Conservation (phyloP, 2,329 filamentous ascomycete genomes). For the Zymoseptoria passerinii region DNA sequence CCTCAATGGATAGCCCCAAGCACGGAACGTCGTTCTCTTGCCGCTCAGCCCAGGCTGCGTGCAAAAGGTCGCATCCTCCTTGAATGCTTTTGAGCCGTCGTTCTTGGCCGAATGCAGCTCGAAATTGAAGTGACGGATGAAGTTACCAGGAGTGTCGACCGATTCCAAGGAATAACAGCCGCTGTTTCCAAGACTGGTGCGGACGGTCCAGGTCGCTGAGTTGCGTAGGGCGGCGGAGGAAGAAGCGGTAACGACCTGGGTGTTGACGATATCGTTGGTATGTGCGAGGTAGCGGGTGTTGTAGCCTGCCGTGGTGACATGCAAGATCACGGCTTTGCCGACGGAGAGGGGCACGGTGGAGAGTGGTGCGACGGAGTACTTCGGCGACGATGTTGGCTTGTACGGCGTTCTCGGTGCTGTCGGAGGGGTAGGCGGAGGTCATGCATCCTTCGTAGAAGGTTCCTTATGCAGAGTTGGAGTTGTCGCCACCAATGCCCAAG, state of each 20-base stretch:
- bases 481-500: constrained; percentile 64
- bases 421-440: constrained; percentile 54
- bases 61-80: constrained; percentile 58
- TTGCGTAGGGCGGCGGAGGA: constrained; percentile 44
- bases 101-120: constrained; percentile 42
- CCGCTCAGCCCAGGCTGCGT: constrained; percentile 45
- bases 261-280: constrained; percentile 44
- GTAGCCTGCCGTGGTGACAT: constrained; percentile 48
- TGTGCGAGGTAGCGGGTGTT: constrained; percentile 50
- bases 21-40: constrained; percentile 44
- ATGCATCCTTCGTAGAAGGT: constrained; percentile 52
- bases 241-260: constrained; percentile 46
- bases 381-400: constrained; percentile 49
- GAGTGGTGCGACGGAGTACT: constrained; percentile 44
- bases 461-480: constrained; percentile 51
- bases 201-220: constrained; percentile 47
- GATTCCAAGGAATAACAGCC: constrained; percentile 56
- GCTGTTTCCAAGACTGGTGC: constrained; percentile 47
- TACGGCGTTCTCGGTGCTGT: constrained; percentile 46
- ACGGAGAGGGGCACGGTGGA: constrained; percentile 41
- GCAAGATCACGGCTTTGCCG: constrained; percentile 47
- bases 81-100: constrained; percentile 49
- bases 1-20: constrained; percentile 54
- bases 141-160: constrained; percentile 49
- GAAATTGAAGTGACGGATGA: constrained; percentile 50